A percentile compares a stretch with the other conserved stretches of the same genome.
These are phyloP conservation scores for Fraxinus floribunda DNA, from an alignment of 305 asterid genomes.

Conservation along the genomic window DNA sequence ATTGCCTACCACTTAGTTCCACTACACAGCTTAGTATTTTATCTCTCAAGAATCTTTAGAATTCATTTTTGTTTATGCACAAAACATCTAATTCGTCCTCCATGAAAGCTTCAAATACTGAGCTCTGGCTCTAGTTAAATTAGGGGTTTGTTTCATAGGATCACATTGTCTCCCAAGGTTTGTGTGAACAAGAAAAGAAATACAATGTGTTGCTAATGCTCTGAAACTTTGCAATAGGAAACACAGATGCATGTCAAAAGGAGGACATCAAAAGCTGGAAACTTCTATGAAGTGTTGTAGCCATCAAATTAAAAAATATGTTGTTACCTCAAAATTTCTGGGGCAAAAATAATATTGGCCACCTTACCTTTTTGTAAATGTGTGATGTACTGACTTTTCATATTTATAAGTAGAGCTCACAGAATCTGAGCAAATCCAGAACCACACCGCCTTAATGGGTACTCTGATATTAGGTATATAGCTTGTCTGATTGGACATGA, in stretches of 20 bases:
- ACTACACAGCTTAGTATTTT: not conserved
- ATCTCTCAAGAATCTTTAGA: not conserved
- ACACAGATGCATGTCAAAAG: not conserved
- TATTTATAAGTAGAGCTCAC: not conserved
- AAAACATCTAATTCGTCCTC: conserved; percentile 8
- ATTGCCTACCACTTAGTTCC: not conserved
- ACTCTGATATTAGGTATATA: not conserved
- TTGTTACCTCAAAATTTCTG: not conserved
- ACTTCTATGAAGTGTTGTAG: not conserved
- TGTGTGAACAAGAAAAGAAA: not conserved
- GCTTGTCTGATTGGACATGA: not conserved
- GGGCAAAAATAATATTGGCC: not conserved
- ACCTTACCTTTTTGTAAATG: not conserved
- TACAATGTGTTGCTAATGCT: not conserved
- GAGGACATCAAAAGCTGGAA: not conserved
- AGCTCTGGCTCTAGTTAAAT: not conserved
- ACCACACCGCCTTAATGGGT: not conserved
- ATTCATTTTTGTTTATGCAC: not conserved
- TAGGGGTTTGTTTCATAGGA: conserved; percentile 19
- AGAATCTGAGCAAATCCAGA: not conserved
- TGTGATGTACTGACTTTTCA: not conserved
- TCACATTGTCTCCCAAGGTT: not conserved
- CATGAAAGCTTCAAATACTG: conserved; percentile 1
- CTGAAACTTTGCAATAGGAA: not conserved
- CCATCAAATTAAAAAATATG: not conserved